These are phyloP conservation scores for Phytopythium delawarense DNA, from an alignment of 352 stramenopile genomes.

Conservation along the genomic window DNA sequence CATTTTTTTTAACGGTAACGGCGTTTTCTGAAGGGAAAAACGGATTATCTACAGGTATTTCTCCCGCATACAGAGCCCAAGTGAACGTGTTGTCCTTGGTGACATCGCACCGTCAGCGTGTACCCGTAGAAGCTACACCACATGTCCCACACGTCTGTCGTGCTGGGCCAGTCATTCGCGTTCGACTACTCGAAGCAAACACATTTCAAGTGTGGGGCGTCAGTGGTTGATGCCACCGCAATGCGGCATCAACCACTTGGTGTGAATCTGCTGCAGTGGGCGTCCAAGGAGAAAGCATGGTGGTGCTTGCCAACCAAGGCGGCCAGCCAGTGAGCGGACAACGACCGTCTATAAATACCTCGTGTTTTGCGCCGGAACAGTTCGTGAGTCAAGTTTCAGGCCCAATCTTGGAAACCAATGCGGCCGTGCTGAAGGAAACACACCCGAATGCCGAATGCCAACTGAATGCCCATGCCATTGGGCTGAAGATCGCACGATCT, in stretches of 20 bases:
- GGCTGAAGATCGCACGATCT: too few relatives aligned
- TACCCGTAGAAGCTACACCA: background rate
- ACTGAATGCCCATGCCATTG: too few relatives aligned
- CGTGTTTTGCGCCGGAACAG: too few relatives aligned
- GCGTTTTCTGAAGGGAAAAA: constrained; percentile 3
- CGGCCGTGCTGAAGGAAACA: too few relatives aligned
- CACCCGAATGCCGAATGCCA: too few relatives aligned
- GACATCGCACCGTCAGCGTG: background rate
- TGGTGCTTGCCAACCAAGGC: too few relatives aligned
- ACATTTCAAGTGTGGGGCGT: background rate
- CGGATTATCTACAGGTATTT: background rate
- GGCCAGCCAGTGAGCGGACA: background rate
- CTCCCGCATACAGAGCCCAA: background rate
- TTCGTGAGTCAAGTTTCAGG: too few relatives aligned
- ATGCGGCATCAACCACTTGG: too few relatives aligned
- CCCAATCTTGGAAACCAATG: too few relatives aligned
- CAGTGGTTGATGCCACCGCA: background rate
- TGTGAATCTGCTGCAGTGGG: too few relatives aligned
- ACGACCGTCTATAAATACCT: background rate
- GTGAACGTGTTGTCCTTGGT: background rate
- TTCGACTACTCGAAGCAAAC: background rate
- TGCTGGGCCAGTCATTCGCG: background rate
- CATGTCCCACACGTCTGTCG: background rate
- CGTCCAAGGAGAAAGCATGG: too few relatives aligned
- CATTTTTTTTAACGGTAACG: constrained; percentile 6